These are phyloP conservation scores for Picochlorum costavermella DNA, from an alignment of 139 green algal species.

Conservation along the genomic window DNA sequence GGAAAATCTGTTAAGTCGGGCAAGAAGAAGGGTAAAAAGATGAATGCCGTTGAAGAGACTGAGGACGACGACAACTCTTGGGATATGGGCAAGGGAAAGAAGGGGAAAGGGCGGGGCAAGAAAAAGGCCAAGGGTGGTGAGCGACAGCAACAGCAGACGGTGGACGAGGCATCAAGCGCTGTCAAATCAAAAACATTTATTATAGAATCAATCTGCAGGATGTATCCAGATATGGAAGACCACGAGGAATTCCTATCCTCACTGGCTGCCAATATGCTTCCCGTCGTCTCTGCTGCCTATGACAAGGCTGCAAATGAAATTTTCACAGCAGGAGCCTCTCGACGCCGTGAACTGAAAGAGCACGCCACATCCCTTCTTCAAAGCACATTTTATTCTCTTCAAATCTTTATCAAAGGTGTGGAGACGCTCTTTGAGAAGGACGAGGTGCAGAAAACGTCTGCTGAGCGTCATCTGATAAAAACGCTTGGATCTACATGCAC, in stretches of 20 bases:
- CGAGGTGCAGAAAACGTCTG: conserved; percentile 19
- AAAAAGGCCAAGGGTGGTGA: conserved; percentile 11
- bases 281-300: conserved; percentile 46
- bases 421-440: conserved; percentile 35
- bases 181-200: conserved; percentile 12
- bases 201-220: conserved; percentile 28
- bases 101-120: conserved; percentile 25
- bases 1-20: conserved; percentile 16
- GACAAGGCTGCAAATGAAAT: conserved; percentile 48
- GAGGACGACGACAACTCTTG: conserved; percentile 45
- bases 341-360: conserved; percentile 47
- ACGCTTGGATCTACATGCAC: conserved; percentile 32
- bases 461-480: conserved; percentile 61
- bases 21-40: conserved; percentile 36
- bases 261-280: conserved; percentile 39
- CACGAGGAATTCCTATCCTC: conserved; percentile 33
- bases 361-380: conserved; percentile 21
- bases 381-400: conserved; percentile 30
- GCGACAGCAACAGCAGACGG: conserved; percentile 11
- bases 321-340: conserved; percentile 63
- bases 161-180: not conserved
- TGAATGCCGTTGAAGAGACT: conserved; percentile 13
- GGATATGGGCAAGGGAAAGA: conserved; percentile 37
- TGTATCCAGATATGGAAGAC: conserved; percentile 39
- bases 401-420: conserved; percentile 51